These are phyloP conservation scores for Lactarius vividus DNA, from an alignment of 768 basidiomycete species.

Conservation along the genomic window DNA sequence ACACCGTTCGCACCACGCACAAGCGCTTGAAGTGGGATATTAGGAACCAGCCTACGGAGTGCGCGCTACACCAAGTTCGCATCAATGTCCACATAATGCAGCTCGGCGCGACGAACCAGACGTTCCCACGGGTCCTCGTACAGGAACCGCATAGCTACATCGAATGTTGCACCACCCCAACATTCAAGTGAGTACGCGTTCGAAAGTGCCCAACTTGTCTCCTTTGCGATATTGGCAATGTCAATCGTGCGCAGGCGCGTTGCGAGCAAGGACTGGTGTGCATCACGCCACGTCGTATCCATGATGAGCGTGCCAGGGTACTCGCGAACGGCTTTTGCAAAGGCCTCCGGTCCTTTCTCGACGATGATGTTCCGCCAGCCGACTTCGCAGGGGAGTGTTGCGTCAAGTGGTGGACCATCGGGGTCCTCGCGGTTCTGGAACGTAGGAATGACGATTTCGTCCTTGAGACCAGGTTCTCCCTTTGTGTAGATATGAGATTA, in stretches of 20 bases:
- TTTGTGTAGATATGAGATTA: constrained; percentile 28
- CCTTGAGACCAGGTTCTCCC: constrained; percentile 93
- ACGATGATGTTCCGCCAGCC: constrained; percentile 99
- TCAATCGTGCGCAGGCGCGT: constrained; percentile 95
- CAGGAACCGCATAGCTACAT: constrained; percentile 98
- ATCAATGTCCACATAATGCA: constrained; percentile 4
- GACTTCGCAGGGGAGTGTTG: constrained; percentile 73
- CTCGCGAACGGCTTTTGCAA: constrained; percentile 95
- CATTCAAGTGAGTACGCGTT: constrained; percentile 97
- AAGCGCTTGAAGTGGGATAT: constrained; percentile 97
- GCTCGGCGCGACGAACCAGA: constrained; percentile 51
- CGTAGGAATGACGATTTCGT: constrained; percentile 80
- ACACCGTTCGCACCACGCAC: constrained; percentile 99
- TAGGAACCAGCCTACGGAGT: constrained; percentile 93
- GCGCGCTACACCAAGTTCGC: constrained; percentile 54
- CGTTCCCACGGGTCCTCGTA: constrained; percentile 99
- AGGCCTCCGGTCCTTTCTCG: constrained; percentile 95
- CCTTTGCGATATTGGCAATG: constrained; percentile 98
- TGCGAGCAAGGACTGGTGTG: constrained; percentile 95
- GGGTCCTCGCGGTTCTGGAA: constrained; percentile 78
- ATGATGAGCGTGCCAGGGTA: constrained; percentile 95
- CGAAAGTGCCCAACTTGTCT: constrained; percentile 91
- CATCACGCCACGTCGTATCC: constrained; percentile 99
- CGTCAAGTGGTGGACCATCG: constrained; percentile 70
- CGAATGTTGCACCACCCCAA: constrained; percentile 99